Evolutionary conservation across 1,284 basidiomycete species (phyloP), one percentile per base, ranked within the genome.

Genomic region (Inonotus obliquus): DNA sequence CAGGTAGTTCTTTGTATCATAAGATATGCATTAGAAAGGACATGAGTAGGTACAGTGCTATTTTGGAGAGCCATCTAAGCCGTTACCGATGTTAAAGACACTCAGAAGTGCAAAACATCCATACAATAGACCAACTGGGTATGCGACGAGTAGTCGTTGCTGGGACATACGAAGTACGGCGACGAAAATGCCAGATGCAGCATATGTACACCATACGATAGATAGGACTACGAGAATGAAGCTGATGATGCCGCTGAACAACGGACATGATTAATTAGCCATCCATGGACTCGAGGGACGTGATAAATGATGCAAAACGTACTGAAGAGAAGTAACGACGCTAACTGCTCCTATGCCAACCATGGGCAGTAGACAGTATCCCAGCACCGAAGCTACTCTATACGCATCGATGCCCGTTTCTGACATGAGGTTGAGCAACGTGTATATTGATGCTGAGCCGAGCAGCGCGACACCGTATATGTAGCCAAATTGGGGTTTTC

Each of bases 401-500:
- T 98, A 98, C 17, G 96, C 93, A 71, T 99, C 96, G 67, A 99
- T 98, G 57, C 91, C 93, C 53, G 87, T 86, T 73, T 95, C 92
- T 37, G 93, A 94, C 97, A 99, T 99, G 67, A 98, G 83, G 73
- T 99, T 99, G 69, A 99, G 85, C 60, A 99, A 87, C 51, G 88
- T 85, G 79, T 99, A 99, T 71, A 99, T 91, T 39, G 94, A 94
- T n/a, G 87, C 82, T 2, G 92, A 94, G 57, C 97, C 97, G 67
- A 99, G 84, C 13, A 98, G 83, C 54, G 92, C 96, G 65, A 99
- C 93, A 55, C 97, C 97, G 74, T 99, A 99, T 67, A 99, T 98
- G 75, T 98, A 98, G 32, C 94, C 95, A 75, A 99, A 99, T 73
- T 98, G 97, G 7, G 94, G 93, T 79, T 98, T 98, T 65, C 97